Conservation (phyloP, 1,284 basidiomycete species). For the Thecaphora thlaspeos region DNA sequence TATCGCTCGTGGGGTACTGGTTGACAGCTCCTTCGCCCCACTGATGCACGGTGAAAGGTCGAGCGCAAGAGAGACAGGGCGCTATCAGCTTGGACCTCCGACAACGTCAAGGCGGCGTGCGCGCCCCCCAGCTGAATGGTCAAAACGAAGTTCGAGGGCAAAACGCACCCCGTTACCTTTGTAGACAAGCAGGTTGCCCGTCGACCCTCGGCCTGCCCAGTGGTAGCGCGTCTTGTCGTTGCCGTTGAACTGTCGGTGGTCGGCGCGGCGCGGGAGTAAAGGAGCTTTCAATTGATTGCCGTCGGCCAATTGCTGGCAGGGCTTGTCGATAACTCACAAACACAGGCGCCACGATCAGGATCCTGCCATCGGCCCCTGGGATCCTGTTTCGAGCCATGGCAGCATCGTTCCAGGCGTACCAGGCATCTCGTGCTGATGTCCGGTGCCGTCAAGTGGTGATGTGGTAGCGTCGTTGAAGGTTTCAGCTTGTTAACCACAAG, state of each 20-base stretch:
- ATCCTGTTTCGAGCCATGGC: not conserved
- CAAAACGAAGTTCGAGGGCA: not conserved
- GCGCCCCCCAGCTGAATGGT: not conserved
- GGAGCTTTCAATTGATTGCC: too few species aligned
- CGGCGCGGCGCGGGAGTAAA: not conserved
- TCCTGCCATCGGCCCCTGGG: not conserved
- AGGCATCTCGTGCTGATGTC: slow-evolving; percentile 6
- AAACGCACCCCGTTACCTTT: slow-evolving; percentile 28
- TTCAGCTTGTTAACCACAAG: too few species aligned
- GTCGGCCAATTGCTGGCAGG: too few species aligned
- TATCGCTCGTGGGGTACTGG: slow-evolving; percentile 11
- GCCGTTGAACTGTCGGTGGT: slow-evolving; percentile 23
- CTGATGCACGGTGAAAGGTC: slow-evolving; percentile 1
- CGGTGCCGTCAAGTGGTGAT: not conserved
- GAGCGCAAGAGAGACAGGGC: not conserved
- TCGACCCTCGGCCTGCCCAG: slow-evolving; percentile 7
- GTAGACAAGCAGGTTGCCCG: slow-evolving; percentile 21
- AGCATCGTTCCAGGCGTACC: slow-evolving; percentile 2
- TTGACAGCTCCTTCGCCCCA: slow-evolving; percentile 29
- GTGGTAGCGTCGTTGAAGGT: not conserved
- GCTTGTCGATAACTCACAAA: slow-evolving; percentile 8
- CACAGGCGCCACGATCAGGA: slow-evolving; percentile 7
- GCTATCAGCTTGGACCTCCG: too few species aligned
- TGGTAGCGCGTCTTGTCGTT: slow-evolving; percentile 19
- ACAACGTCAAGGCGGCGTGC: not conserved